A percentile compares a stretch with the other conserved stretches of the same genome.
Conservation (phyloP, 108 stramenopile species). For the Epithemia pelagica region DNA sequence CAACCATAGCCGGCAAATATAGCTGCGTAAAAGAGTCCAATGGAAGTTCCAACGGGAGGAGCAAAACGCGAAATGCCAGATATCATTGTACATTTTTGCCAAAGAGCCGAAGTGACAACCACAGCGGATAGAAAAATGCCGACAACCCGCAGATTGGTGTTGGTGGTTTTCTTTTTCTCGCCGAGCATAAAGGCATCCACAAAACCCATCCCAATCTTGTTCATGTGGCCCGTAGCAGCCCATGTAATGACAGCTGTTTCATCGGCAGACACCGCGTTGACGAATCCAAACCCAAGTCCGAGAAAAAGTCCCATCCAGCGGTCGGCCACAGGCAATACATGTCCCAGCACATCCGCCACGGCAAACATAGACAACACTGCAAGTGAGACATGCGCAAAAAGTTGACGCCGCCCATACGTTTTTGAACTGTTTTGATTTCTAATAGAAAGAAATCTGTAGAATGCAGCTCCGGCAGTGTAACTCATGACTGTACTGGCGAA, state of each 20-base stretch:
- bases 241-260: constrained; percentile 1
- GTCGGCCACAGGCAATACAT: neutral
- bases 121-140: neutral
- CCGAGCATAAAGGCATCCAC: neutral
- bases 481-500: neutral
- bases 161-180: neutral
- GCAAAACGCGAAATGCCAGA: neutral
- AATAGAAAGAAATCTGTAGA: neutral
- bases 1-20: neutral
- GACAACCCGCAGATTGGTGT: neutral
- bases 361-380: neutral
- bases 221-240: constrained; percentile 9
- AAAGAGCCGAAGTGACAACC: neutral
- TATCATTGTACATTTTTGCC: neutral
- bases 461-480: neutral
- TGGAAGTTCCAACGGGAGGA: neutral
- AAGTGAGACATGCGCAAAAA: neutral
- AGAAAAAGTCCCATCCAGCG: neutral
- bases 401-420: neutral
- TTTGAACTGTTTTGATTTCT: neutral
- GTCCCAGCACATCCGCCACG: neutral
- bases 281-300: constrained; percentile 8
- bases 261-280: constrained; percentile 2
- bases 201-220: constrained; percentile 7
- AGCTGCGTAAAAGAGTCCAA: neutral